phyloP scores from a whole-genome alignment of 2,329 filamentous ascomycete species.

The Clonostachys rhizophaga region DNA sequence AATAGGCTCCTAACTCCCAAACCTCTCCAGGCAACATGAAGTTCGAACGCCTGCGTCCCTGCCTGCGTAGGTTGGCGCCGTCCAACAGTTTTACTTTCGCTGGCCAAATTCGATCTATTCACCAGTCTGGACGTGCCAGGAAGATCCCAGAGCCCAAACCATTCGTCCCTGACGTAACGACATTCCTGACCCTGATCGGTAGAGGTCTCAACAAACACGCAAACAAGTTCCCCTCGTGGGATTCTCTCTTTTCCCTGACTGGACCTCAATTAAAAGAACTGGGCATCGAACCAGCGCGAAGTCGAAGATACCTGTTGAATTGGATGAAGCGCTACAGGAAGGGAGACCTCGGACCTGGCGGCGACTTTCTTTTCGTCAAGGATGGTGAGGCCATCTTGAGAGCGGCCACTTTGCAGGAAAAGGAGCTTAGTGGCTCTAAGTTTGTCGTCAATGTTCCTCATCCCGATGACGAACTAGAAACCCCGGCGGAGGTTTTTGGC shows the following conservation, averaged over 20 bases:
- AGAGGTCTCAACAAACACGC: constrained; percentile 79
- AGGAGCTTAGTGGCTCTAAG: constrained; percentile 36
- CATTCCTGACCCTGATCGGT: constrained; percentile 88
- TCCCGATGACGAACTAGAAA: constrained; percentile 15
- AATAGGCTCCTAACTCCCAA: too few relatives aligned
- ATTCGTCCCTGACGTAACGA: constrained; percentile 78
- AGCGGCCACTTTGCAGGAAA: constrained; percentile 33
- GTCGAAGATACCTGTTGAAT: constrained; percentile 76
- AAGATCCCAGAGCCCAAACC: constrained; percentile 68
- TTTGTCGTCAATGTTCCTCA: constrained; percentile 51
- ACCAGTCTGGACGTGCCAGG: constrained; percentile 30
- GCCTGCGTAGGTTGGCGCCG: constrained; percentile 21
- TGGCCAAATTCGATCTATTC: constrained; percentile 35
- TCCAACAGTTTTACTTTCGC: constrained; percentile 19
- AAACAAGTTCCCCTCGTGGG: constrained; percentile 86
- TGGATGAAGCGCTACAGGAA: constrained; percentile 84
- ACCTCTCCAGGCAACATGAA: constrained; percentile 15
- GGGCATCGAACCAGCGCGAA: constrained; percentile 81
- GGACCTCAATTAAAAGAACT: constrained; percentile 75
- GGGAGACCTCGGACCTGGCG: constrained; percentile 75
- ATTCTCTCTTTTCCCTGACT: constrained; percentile 78
- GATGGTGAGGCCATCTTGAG: constrained; percentile 48
- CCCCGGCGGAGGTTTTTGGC: constrained; percentile 18
- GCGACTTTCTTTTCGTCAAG: constrained; percentile 70
- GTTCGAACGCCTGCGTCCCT: constrained; percentile 20